Base-by-base conservation (phyloP, 164 flowering plant genomes). In the Aristolochia contorta region DNA sequence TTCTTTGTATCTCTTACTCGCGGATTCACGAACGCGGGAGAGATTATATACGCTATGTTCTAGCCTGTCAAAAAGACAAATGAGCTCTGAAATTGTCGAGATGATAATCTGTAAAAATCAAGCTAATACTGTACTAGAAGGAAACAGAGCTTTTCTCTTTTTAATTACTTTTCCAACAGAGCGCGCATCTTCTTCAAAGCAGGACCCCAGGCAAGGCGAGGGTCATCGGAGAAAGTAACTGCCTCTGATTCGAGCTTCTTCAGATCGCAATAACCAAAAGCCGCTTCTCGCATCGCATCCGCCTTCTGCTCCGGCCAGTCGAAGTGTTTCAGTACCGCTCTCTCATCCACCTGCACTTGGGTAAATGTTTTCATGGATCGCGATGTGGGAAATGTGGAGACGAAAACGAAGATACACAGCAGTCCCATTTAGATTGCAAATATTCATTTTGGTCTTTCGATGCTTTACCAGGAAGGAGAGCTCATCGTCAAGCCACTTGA, bases 251-350 rank as follows among this genome's bases (percentile, higher is more conserved):
- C 94, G 1, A 93, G 79, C 73, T 93, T 93, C 83, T 88, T 90
- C 22, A 93, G 75, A 76, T 93, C 99, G 61, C 80, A 80, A 51
- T 83, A 93, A 45, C 87, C 92, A 33, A 93, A 93, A 53, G 99
- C 99, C 18, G 99, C 99, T 61, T 93, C 99, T 15, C 99, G 75
- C 65, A 93, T 68, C 10, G 95, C 96, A 65, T 93, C 99, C 0
- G 97, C 99, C 72, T 86, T 93, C 62, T 82, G 81, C 78, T 93
- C 99, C 0, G 99, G 99, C 99, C 99, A 93, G 7, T 85, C 79
- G 41, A 93, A 93, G 76, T 93, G 99, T 63, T 93, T 93, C 46
- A 93, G 76, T 19, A 93, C 99, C 0, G 99, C 99, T 61, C 99
- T 84, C 65, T 93, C 99, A 67, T 93, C 99, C 61, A 93, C 97